Base-by-base conservation (phyloP, 306 rosid genomes). In the Vicia sativa region DNA sequence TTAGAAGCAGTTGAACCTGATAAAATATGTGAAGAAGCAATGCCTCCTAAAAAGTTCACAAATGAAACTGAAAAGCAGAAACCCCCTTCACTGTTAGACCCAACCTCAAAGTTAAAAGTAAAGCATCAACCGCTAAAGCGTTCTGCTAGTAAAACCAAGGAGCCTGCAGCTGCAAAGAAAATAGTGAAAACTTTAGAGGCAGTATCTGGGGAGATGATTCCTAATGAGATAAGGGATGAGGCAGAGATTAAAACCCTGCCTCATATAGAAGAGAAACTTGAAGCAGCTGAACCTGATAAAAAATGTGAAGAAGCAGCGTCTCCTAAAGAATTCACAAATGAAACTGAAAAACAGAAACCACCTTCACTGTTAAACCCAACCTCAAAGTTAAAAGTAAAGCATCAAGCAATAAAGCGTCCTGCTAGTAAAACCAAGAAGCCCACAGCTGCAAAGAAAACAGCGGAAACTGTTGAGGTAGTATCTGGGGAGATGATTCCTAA, bases 111-210 rank as follows among this genome's bases (percentile, higher is more conserved):
- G 62, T 74, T 65, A 60, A 73, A 62, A 76, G 82, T 57, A 77
- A 83, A 78, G 73, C 63, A 76, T 25, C 77, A 52, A 56, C 80
- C 78, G 26, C 74, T 53, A 52, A 82, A 67, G 25, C 64, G 62
- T 26, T 65, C 87, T 46, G 46, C 65, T 42, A 79, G 82, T 26
- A 73, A 65, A 84, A 59, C 75, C 62, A 89, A 79, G 50, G 78
- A 67, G 65, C 39, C 80, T 11, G 25, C 63, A 73, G 71, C 49
- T 69, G 42, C 46, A 23, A 74, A 57, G 70, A 42, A 58, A 19
- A 45, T 28, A 41, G 31, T 7, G 41, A 75, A 75, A 71, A 44
- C 85, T 41, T 43, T 74, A 46, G 62, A 55, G 68, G 75, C 45
- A 37, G 71, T 67, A 60, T 80, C 74, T 18, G 65, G 7, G 31